Percentiles rank a stretch among this genome's conserved stretches.
phyloP scores from a whole-genome alignment of 2,329 filamentous ascomycete genomes.

The Paraphoma sp. region DNA sequence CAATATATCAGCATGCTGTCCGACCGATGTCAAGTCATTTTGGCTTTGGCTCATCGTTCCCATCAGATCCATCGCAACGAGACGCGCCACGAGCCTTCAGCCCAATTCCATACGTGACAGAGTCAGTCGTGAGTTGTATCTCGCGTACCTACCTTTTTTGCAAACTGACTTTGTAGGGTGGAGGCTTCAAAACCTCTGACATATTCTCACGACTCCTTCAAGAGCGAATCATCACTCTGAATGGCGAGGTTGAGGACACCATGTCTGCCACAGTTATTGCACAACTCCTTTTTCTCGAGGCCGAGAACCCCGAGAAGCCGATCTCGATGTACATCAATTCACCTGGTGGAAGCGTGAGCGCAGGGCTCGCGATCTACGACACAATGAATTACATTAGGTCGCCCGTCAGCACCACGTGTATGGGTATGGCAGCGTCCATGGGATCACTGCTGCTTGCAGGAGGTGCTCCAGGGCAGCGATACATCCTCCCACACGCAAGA shows the following conservation, averaged over 20 bases:
- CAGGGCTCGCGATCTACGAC: constrained; percentile 89
- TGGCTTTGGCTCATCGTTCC: constrained; percentile 30
- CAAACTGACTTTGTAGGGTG: constrained; percentile 51
- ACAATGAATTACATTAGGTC: constrained; percentile 97
- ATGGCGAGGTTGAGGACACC: constrained; percentile 87
- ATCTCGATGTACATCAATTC: constrained; percentile 99
- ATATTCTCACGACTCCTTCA: constrained; percentile 58
- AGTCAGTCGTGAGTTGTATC: constrained; percentile 51
- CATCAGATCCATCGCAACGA: constrained; percentile 22
- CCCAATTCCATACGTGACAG: constrained; percentile 59
- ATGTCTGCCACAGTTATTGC: constrained; percentile 94
- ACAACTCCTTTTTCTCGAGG: constrained; percentile 96
- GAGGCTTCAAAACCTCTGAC: constrained; percentile 59
- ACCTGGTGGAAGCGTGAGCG: constrained; percentile 89
- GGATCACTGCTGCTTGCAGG: constrained; percentile 87
- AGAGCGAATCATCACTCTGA: constrained; percentile 93
- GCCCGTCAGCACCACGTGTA: constrained; percentile 91
- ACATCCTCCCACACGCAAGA: constrained; percentile 87
- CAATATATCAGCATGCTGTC: constrained; percentile 15
- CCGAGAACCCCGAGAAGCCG: constrained; percentile 90
- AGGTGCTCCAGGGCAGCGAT: constrained; percentile 83
- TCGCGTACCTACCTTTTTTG: background rate
- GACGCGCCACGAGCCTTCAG: constrained; percentile 44
- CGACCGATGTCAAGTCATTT: constrained; percentile 34
- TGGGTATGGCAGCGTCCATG: constrained; percentile 96